Conservation (phyloP, 345 rosid species). For the Syzygium grande region DNA sequence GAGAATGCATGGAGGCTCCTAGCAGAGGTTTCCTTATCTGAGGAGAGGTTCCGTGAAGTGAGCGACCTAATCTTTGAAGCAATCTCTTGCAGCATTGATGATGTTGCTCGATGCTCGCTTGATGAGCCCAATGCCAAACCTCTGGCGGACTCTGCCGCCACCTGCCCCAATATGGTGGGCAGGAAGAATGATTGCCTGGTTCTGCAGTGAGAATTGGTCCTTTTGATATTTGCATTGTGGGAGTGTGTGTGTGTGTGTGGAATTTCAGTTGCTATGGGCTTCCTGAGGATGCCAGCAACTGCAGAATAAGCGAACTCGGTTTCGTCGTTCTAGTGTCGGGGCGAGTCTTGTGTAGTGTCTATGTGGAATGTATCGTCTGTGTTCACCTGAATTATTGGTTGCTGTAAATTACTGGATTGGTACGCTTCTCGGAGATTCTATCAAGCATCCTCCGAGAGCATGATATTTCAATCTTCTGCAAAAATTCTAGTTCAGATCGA, state of each 20-base stretch:
- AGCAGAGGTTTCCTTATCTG: constrained; percentile 83
- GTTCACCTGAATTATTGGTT: background rate
- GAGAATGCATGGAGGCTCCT: constrained; percentile 89
- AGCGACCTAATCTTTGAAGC: constrained; percentile 53
- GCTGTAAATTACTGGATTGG: background rate
- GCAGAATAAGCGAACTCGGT: background rate
- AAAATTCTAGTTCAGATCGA: background rate
- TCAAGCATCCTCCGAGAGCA: background rate
- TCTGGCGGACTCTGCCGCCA: constrained; percentile 8
- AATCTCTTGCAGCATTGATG: constrained; percentile 15
- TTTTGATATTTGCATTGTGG: background rate
- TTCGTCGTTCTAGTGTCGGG: background rate
- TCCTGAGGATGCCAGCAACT: background rate
- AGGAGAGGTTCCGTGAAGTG: constrained; percentile 78
- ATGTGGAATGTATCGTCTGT: background rate
- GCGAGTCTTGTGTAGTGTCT: background rate
- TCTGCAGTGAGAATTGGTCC: constrained; percentile 36
- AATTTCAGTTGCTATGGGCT: background rate
- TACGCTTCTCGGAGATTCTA: background rate
- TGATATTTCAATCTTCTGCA: background rate
- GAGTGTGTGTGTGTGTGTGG: background rate
- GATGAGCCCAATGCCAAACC: background rate
- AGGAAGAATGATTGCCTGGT: constrained; percentile 67
- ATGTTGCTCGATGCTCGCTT: constrained; percentile 1
- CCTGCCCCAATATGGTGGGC: constrained; percentile 20